Percentiles rank a stretch among this genome's conserved stretches.
phyloP scores from a whole-genome alignment of 495 filamentous ascomycete species.

The Bacidia gigantensis region DNA sequence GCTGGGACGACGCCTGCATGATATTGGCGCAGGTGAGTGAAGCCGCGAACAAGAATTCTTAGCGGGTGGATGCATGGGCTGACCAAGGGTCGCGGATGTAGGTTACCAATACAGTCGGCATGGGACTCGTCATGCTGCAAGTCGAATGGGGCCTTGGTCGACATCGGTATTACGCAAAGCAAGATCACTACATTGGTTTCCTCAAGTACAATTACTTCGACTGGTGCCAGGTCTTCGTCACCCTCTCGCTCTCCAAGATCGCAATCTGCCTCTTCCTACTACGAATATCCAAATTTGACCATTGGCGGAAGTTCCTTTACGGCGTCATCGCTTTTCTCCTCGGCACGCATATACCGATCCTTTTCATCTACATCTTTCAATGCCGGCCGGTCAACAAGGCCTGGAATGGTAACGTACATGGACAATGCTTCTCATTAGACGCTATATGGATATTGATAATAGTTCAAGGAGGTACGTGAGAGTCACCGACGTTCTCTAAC shows the following conservation, averaged over 20 bases:
- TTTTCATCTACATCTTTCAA: constrained; percentile 22
- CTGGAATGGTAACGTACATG: constrained; percentile 17
- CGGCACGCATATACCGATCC: constrained; percentile 23
- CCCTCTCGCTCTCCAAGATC: constrained; percentile 32
- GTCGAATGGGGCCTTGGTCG: constrained; percentile 14
- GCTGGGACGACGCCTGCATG: constrained; percentile 17
- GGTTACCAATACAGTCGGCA: constrained; percentile 12
- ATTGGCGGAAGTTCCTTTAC: constrained; percentile 24
- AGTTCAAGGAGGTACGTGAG: constrained; percentile 19
- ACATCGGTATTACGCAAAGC: constrained; percentile 9
- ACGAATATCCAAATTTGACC: constrained; percentile 26
- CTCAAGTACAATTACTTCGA: constrained; percentile 17
- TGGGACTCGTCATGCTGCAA: constrained; percentile 14
- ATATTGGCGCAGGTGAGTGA: constrained; percentile 10
- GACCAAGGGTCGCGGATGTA: neutral
- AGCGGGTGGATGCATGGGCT: neutral
- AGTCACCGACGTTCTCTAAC: neutral
- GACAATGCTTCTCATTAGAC: constrained; percentile 11
- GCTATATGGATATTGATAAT: constrained; percentile 11
- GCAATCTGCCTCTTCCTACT: constrained; percentile 38
- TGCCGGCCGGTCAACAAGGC: constrained; percentile 25
- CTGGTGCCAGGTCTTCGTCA: constrained; percentile 19
- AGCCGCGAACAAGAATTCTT: neutral
- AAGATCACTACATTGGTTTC: constrained; percentile 7
- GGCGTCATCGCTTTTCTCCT: constrained; percentile 23